Evolutionary conservation across 169 alveolate genomes (phyloP).

Genomic region (Plasmodium vivax): DNA sequence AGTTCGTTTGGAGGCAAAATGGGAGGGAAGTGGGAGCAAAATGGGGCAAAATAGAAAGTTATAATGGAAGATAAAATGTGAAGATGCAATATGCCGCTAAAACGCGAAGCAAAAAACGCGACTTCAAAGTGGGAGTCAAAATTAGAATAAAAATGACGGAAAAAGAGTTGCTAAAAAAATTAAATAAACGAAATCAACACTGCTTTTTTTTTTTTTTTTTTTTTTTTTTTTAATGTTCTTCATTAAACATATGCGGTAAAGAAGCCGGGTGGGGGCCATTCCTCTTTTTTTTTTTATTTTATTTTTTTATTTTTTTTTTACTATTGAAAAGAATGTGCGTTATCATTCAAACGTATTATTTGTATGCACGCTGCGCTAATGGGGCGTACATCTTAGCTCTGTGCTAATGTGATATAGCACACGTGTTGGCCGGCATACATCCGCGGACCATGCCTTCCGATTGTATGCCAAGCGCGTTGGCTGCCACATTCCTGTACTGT

Average conservation of each 20-base stretch:
- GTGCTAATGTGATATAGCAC: not conserved
- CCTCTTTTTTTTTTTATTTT: not conserved
- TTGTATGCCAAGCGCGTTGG: not conserved
- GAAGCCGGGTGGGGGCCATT: not conserved
- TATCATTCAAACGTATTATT: not conserved
- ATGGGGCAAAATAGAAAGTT: not conserved
- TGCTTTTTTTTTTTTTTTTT: not conserved
- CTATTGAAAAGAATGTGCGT: not conserved
- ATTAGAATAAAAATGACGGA: constrained; percentile 1
- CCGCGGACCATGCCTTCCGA: not conserved
- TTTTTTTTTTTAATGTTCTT: not conserved
- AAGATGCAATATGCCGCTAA: not conserved
- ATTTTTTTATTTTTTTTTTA: not conserved
- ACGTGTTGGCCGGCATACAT: not conserved
- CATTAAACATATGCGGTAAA: not conserved
- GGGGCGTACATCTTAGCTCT: not conserved
- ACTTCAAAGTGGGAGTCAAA: not conserved
- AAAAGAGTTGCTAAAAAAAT: not conserved
- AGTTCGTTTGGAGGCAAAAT: not conserved
- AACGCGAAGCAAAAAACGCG: not conserved
- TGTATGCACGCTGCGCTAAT: not conserved
- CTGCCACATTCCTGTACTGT: not conserved
- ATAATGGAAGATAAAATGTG: not conserved
- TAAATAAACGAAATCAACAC: not conserved
- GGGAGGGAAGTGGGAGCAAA: not conserved